These are phyloP conservation scores for Trichosporon ovoides DNA, from an alignment of 1,284 basidiomycete genomes.

Conservation along the genomic window DNA sequence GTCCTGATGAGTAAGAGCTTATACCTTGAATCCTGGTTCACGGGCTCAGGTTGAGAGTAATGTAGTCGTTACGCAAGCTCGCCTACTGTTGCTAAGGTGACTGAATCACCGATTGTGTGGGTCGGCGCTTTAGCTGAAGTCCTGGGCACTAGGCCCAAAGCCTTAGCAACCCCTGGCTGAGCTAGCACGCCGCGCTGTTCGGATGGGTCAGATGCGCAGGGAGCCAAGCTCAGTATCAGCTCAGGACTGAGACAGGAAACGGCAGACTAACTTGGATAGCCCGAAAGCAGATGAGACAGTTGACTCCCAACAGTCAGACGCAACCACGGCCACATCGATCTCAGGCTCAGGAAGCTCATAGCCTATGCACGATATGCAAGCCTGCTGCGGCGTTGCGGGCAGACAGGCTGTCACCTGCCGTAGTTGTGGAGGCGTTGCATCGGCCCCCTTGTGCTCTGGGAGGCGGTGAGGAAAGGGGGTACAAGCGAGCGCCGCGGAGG, in stretches of 20 bases:
- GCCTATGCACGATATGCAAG: too few species aligned
- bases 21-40: not conserved
- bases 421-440: too few species aligned
- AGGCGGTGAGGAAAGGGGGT: not conserved
- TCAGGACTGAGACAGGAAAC: not conserved
- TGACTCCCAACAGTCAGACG: not conserved
- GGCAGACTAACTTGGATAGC: not conserved
- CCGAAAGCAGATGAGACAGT: not conserved
- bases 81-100: not conserved
- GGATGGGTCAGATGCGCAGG: not conserved
- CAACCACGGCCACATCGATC: not conserved
- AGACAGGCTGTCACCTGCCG: too few species aligned
- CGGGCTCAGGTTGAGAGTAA: not conserved
- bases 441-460: not conserved
- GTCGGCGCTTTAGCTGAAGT: not conserved
- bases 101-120: slow-evolving; percentile 5
- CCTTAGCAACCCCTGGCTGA: not conserved
- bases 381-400: too few species aligned
- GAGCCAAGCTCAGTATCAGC: not conserved
- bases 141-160: not conserved
- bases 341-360: too few species aligned
- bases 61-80: slow-evolving; percentile 3
- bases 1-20: slow-evolving; percentile 6
- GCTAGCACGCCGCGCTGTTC: not conserved
- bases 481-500: too few species aligned